Conservation (phyloP, 2,329 filamentous ascomycete species). For the Mycogone perniciosa region DNA sequence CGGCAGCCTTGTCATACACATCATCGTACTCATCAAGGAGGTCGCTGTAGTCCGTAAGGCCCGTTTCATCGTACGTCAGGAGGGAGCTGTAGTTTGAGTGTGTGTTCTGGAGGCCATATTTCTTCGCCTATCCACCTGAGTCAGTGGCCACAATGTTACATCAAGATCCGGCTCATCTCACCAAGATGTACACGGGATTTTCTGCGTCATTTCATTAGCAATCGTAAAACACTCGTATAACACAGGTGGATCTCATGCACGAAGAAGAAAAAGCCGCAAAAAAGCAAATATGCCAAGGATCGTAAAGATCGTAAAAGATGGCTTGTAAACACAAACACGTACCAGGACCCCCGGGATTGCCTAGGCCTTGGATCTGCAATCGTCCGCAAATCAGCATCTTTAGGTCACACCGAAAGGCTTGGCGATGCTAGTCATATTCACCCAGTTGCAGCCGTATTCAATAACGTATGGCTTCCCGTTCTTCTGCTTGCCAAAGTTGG, state of each 20-base stretch:
- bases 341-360: slow-evolving; percentile 21
- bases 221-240: neutral
- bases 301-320: neutral
- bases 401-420: slow-evolving; percentile 16
- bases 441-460: slow-evolving; percentile 64
- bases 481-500: slow-evolving; percentile 44
- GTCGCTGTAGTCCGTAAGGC: slow-evolving; percentile 42
- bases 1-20: slow-evolving; percentile 38
- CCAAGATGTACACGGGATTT: slow-evolving; percentile 57
- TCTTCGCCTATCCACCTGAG: slow-evolving; percentile 37
- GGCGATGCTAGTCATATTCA: slow-evolving; percentile 15
- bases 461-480: slow-evolving; percentile 50
- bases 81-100: slow-evolving; percentile 55
- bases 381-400: slow-evolving; percentile 10
- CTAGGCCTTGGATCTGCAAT: slow-evolving; percentile 17
- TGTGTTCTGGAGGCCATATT: slow-evolving; percentile 48
- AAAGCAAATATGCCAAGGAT: no score
- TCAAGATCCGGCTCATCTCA: slow-evolving; percentile 6
- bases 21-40: slow-evolving; percentile 46
- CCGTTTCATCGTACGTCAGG: slow-evolving; percentile 53
- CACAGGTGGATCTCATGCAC: no score
- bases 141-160: no score
- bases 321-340: neutral
- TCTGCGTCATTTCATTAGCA: slow-evolving; percentile 24
- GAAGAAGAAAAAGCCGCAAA: no score